phyloP scores from a whole-genome alignment of 495 filamentous ascomycete species.

The Aspergillus sparsus region DNA sequence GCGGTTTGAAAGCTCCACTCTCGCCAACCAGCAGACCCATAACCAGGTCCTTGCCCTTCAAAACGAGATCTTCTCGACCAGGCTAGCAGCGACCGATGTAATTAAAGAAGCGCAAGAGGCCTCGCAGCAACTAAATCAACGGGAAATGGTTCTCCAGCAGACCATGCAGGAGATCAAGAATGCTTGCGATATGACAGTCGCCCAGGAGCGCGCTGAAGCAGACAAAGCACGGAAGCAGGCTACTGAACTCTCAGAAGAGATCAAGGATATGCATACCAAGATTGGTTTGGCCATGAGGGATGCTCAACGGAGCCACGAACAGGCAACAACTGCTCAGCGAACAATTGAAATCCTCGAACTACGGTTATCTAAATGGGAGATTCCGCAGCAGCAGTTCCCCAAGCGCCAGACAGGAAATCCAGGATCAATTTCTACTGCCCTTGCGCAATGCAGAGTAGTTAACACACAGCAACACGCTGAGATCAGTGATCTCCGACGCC shows the following conservation, averaged over 20 bases:
- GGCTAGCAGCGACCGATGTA: neutral
- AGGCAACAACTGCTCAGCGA: neutral
- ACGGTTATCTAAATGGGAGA: slow-evolving; percentile 14
- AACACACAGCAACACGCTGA: slow-evolving; percentile 12
- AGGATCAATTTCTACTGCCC: slow-evolving; percentile 15
- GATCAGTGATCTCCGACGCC: slow-evolving; percentile 5
- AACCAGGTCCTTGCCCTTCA: slow-evolving; percentile 1
- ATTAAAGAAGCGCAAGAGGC: slow-evolving; percentile 4
- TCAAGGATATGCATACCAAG: slow-evolving; percentile 1
- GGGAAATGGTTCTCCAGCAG: slow-evolving; percentile 2
- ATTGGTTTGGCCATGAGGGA: slow-evolving; percentile 20
- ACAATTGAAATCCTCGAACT: slow-evolving; percentile 13
- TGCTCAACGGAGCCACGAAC: slow-evolving; percentile 15
- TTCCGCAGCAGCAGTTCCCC: slow-evolving; percentile 15
- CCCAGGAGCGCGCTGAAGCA: slow-evolving; percentile 1
- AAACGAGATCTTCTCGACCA: slow-evolving; percentile 3
- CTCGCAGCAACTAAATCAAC: neutral
- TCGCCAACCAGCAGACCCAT: slow-evolving; percentile 8
- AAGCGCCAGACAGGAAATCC: slow-evolving; percentile 13
- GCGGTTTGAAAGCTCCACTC: neutral
- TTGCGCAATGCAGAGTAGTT: slow-evolving; percentile 15
- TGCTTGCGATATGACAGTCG: slow-evolving; percentile 12
- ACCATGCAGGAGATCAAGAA: slow-evolving; percentile 14
- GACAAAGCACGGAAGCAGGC: neutral
- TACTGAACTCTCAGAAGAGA: neutral